These are phyloP conservation scores for Coccomyxa sp. DNA, from an alignment of 139 green algal genomes.

Conservation along the genomic window DNA sequence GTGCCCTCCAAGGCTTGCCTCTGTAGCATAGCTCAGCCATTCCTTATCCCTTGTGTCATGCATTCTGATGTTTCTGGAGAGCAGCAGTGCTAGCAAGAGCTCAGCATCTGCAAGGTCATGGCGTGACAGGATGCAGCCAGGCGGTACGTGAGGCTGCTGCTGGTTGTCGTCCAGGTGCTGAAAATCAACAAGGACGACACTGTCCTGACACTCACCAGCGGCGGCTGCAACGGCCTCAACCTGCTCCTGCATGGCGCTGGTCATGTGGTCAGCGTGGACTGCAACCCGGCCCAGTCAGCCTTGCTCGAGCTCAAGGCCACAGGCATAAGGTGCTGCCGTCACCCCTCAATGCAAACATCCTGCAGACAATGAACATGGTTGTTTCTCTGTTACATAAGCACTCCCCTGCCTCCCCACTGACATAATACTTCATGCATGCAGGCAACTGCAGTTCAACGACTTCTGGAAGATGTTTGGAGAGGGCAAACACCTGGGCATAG, in stretches of 20 bases:
- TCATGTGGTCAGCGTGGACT: slow-evolving; percentile 92
- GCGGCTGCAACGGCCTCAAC: slow-evolving; percentile 97
- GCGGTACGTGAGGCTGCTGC: too few relatives aligned
- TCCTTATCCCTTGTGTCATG: neutral
- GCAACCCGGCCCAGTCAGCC: slow-evolving; percentile 93
- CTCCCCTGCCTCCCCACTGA: too few relatives aligned
- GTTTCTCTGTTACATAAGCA: too few relatives aligned
- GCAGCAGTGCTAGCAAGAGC: too few relatives aligned
- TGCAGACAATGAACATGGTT: too few relatives aligned
- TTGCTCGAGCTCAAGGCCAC: slow-evolving; percentile 93
- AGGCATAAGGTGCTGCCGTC: slow-evolving; percentile 52
- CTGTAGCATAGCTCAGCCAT: neutral
- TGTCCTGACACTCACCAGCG: slow-evolving; percentile 93
- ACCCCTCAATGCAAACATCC: neutral
- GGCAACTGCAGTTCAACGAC: slow-evolving; percentile 85
- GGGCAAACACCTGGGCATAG: slow-evolving; percentile 71
- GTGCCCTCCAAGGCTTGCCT: neutral
- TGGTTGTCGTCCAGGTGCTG: slow-evolving; percentile 43
- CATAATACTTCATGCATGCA: too few relatives aligned
- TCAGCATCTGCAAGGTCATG: too few relatives aligned
- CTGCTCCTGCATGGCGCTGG: slow-evolving; percentile 80
- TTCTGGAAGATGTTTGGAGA: slow-evolving; percentile 88
- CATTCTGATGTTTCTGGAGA: neutral
- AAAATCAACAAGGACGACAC: slow-evolving; percentile 82
- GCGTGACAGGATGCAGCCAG: too few relatives aligned